Base-by-base conservation (phyloP, 2,329 filamentous ascomycete species). In the Colletotrichum camelliae region DNA sequence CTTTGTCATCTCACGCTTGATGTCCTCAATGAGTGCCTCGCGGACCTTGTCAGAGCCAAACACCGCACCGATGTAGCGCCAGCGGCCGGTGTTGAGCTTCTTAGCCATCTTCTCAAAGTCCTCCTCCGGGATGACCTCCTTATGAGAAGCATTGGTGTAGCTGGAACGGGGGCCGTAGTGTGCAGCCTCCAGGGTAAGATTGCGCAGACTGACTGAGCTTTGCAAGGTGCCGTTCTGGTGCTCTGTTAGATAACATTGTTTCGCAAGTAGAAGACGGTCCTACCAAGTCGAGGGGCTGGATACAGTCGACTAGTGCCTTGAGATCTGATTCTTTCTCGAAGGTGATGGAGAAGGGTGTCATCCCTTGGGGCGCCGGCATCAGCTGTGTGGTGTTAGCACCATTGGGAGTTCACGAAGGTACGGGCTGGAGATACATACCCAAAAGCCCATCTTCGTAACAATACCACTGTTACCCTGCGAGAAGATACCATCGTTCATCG, bases 391-490 rank as follows among this genome's bases (percentile, higher is more conserved):
- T 13, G 16, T 29, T 2, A 52, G 18, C 7, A 27, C 13, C n/a
- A 62, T 10, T 9, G 18, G 3, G 2, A 8, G 8, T 10, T 7
- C 21, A 12, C 3, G 4, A 29, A 8, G 1, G 1, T 7, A n/a
- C n/a, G n/a, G 10, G 10, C n/a, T 16, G 8, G 7, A 16, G 4
- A 9, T 3, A 9, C 68, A 2, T 33, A 72, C 68, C 69, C 82
- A 80, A 70, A 91, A 84, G 0, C 89, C 89, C 85, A 91, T 88
- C 80, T 91, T 90, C 5, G 87, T 88, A 4, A 90, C 87, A 57
- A 90, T 88, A 55, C 89, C 89, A 15, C 89, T 83, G 74, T 87
- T 89, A 15, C 85, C 86, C 78, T 90, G 89, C 1, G 86, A 85
- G 79, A 91, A 91, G 8, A 90, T 83, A 2, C 87, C 87, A 74